Percentiles rank a stretch among this genome's conserved stretches.
Evolutionary conservation across 306 rosid genomes (phyloP).

Genomic region (Medicago arabica): DNA sequence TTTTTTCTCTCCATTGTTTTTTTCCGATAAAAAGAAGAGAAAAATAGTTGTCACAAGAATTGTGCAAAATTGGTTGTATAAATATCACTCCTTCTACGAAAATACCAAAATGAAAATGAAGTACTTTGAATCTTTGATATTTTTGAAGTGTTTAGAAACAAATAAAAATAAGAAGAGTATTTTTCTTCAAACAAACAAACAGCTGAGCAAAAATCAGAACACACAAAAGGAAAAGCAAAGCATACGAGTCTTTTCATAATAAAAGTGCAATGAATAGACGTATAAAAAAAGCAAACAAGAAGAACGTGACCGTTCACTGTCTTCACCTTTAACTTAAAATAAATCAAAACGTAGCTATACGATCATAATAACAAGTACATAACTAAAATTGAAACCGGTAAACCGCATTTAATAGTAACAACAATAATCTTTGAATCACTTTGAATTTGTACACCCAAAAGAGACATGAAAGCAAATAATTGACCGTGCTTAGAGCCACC

Average conservation of each 20-base stretch:
- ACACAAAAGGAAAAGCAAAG: slow-evolving; percentile 29
- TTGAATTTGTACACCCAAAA: neutral
- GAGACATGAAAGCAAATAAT: too few relatives aligned
- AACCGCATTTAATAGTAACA: neutral
- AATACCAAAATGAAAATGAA: too few relatives aligned
- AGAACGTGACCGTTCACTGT: slow-evolving; percentile 29
- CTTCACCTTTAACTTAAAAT: slow-evolving; percentile 24
- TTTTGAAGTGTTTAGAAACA: too few relatives aligned
- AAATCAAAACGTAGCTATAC: neutral
- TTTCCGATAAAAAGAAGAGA: too few relatives aligned
- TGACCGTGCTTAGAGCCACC: too few relatives aligned
- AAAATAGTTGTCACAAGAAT: too few relatives aligned
- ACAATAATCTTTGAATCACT: neutral
- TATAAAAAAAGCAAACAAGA: slow-evolving; percentile 29
- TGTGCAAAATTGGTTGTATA: too few relatives aligned
- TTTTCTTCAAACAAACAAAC: neutral
- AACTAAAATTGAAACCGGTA: slow-evolving; percentile 3
- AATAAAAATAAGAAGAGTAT: too few relatives aligned
- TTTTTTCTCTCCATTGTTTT: too few relatives aligned
- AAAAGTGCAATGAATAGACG: slow-evolving; percentile 33
- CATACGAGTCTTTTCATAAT: slow-evolving; percentile 34
- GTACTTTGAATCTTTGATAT: too few relatives aligned
- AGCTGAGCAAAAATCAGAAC: neutral
- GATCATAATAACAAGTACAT: neutral
- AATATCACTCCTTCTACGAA: too few relatives aligned